Evolutionary conservation across 2,329 filamentous ascomycete species (phyloP).

Genomic region (Fusarium annulatum): DNA sequence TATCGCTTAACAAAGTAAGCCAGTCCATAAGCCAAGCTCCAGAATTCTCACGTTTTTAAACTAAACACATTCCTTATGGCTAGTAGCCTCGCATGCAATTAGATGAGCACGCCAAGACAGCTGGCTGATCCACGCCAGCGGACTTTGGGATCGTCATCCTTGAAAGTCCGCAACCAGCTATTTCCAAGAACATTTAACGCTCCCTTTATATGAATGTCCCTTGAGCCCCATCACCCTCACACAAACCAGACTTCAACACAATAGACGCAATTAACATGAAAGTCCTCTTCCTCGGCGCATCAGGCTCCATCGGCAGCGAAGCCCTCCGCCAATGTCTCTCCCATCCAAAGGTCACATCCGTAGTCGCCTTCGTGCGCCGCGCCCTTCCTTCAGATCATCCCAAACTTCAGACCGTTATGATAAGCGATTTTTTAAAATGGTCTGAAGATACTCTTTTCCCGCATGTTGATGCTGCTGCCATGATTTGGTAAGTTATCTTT

Average conservation of each 20-base stretch:
- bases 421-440: constrained; percentile 39
- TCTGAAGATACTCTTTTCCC: constrained; percentile 11
- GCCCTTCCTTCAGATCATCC: constrained; percentile 37
- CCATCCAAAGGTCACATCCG: constrained; percentile 44
- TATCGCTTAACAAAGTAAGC: fast-evolving
- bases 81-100: fast-evolving
- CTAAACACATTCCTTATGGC: not conserved
- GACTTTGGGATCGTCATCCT: not conserved
- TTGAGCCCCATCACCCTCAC: not conserved
- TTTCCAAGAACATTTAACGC: no score
- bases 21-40: not conserved
- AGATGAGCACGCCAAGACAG: not conserved
- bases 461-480: constrained; percentile 36
- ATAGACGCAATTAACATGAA: constrained; percentile 42
- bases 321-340: constrained; percentile 49
- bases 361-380: constrained; percentile 49
- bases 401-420: constrained; percentile 26
- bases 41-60: fast-evolving
- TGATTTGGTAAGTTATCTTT: constrained; percentile 37
- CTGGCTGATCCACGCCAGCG: not conserved
- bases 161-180: not conserved
- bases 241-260: fast-evolving
- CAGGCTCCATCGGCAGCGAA: constrained; percentile 49
- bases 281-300: constrained; percentile 50
- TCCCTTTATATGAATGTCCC: not conserved